Percentiles rank a stretch among this genome's conserved stretches.
Evolutionary conservation across 306 rosid genomes (phyloP).

Genomic region (Citrullus mucosospermus): DNA sequence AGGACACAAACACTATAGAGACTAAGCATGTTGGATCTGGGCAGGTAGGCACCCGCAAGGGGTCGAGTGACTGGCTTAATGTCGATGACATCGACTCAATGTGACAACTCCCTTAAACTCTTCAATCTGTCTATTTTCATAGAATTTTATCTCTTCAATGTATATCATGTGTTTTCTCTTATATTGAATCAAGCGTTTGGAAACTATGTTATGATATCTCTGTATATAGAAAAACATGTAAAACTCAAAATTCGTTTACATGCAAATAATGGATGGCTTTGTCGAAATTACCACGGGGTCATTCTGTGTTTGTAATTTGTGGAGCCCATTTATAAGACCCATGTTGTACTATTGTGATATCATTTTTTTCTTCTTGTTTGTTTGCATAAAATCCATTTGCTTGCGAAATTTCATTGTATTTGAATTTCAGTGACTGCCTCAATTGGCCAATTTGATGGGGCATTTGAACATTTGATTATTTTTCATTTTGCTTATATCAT

Average conservation of each 20-base stretch:
- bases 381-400: background rate
- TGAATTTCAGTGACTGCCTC: too few relatives aligned
- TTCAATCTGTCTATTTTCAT: conserved; percentile 6
- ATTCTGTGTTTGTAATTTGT: background rate
- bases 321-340: background rate
- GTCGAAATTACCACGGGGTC: background rate
- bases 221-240: conserved; percentile 1
- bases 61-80: conserved; percentile 85
- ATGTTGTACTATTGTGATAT: background rate
- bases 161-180: conserved; percentile 22
- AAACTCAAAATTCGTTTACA: background rate
- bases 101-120: conserved; percentile 22
- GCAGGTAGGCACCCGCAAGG: conserved; percentile 48
- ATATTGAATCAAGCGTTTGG: background rate
- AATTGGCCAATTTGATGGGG: too few relatives aligned
- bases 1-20: conserved; percentile 37
- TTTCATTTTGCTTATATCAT: background rate
- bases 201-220: background rate
- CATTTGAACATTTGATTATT: background rate
- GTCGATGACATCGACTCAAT: conserved; percentile 77
- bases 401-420: too few relatives aligned
- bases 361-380: background rate
- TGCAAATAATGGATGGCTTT: conserved; percentile 3
- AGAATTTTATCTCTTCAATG: conserved; percentile 28
- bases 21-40: conserved; percentile 37